Base-by-base conservation (phyloP, 768 basidiomycete genomes). In the Sporobolomyces pararoseus region DNA sequence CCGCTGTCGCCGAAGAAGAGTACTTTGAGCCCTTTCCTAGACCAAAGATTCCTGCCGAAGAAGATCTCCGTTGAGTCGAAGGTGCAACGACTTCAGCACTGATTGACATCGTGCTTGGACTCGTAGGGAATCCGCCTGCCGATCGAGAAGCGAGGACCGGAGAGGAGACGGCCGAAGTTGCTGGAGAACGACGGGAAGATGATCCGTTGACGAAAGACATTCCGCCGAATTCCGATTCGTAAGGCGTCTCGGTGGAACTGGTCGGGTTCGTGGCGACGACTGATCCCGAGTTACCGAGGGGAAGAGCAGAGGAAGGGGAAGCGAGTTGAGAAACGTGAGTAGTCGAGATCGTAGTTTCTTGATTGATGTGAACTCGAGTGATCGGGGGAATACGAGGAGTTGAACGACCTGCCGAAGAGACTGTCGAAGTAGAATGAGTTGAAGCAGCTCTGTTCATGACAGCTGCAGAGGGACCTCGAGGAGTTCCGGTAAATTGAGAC, bases 341-440 rank as follows among this genome's bases (percentile, higher is more conserved):
- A 2, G 59, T 39, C 9, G 69, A 65, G 17, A 52, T 62, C 10
- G 63, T 65, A 31, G 69, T 65, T 44, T 70, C 64, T n/a, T 70
- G 69, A 23, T 51, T 70, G 51, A 70, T 65, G 27, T 59, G 69
- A 34, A 70, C 52, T 14, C 69, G 42, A 10, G 44, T 55, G 14
- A 58, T 51, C 7, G 68, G 37, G 32, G 65, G 34, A 5, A 46
- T 0, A 21, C 7, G 59, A 14, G 35, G 47, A 32, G 10, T 47
- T 12, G 44, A 19, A 51, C 25, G 39, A 21, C 32, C 29, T 27
- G 21, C 25, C 23, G 25, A 35, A 31, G 58, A 61, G n/a, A 16
- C 50, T 5, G 65, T 66, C 19, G 65, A 53, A 10, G 39, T 14
- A 21, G 65, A 66, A n/a, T 60, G 58, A 10, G 32, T 55, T 13